phyloP scores from a whole-genome alignment of 2,329 filamentous ascomycete species.

The Penicillium freii region DNA sequence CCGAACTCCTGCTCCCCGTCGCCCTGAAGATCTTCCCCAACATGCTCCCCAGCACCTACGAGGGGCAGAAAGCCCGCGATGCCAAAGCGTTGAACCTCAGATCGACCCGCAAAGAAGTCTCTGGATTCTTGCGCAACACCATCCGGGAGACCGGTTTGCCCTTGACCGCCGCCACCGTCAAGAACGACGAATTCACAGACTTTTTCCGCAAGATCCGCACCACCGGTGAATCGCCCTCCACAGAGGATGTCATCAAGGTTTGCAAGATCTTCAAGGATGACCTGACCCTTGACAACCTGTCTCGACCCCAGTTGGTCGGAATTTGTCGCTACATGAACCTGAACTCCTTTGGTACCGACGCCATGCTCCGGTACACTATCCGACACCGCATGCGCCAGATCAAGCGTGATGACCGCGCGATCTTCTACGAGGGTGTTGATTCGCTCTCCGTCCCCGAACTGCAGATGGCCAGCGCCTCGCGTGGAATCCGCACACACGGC shows the following conservation, averaged over 20 bases:
- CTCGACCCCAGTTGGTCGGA: slow-evolving; percentile 88
- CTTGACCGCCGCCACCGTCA: slow-evolving; percentile 76
- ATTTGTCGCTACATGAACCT: slow-evolving; percentile 99
- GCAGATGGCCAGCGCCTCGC: slow-evolving; percentile 85
- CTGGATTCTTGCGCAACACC: slow-evolving; percentile 81
- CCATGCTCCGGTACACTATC: slow-evolving; percentile 95
- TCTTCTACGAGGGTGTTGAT: slow-evolving; percentile 89
- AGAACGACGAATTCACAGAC: slow-evolving; percentile 89
- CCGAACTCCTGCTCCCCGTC: slow-evolving; percentile 85
- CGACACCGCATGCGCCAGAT: slow-evolving; percentile 98
- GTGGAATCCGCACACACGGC: slow-evolving; percentile 88
- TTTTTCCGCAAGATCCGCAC: slow-evolving; percentile 96
- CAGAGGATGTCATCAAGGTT: slow-evolving; percentile 93
- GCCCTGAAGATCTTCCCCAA: slow-evolving; percentile 96
- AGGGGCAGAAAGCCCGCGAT: slow-evolving; percentile 86
- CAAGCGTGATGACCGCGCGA: slow-evolving; percentile 94
- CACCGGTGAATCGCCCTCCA: slow-evolving; percentile 84
- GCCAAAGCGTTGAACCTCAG: slow-evolving; percentile 78
- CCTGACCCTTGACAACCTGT: slow-evolving; percentile 93
- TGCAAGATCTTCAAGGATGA: slow-evolving; percentile 99
- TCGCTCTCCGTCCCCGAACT: slow-evolving; percentile 90
- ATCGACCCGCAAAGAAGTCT: slow-evolving; percentile 89
- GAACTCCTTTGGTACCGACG: slow-evolving; percentile 93
- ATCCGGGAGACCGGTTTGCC: slow-evolving; percentile 91
- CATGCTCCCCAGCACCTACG: slow-evolving; percentile 93